A percentile compares a stretch with the other conserved stretches of the same genome.
Conservation (phyloP, 768 basidiomycete species). For the Tubosaeta sp. region DNA sequence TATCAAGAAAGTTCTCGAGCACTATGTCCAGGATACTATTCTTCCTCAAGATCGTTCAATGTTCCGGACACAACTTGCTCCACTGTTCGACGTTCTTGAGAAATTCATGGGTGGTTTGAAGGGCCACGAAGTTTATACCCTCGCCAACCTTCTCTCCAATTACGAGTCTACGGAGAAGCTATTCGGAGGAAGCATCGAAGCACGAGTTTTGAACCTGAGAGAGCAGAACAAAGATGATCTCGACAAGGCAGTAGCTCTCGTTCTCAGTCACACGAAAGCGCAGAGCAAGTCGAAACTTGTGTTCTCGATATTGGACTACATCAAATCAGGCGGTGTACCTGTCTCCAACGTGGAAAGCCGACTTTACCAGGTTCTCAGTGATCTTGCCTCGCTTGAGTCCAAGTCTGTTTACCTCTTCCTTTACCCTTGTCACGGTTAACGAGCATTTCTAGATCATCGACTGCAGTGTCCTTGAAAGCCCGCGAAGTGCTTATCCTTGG, state of each 20-base stretch:
- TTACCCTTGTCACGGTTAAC: conserved; percentile 2
- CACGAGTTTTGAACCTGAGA: conserved; percentile 82
- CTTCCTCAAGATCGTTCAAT: conserved; percentile 75
- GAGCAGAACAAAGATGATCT: conserved; percentile 92
- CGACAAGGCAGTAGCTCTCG: conserved; percentile 79
- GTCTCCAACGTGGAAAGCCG: conserved; percentile 71
- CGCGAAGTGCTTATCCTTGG: conserved; percentile 95
- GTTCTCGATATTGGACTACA: conserved; percentile 79
- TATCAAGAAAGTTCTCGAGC: conserved; percentile 82
- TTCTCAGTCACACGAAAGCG: conserved; percentile 94
- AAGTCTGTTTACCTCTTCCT: conserved; percentile 47
- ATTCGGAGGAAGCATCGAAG: conserved; percentile 93
- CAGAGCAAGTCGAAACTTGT: conserved; percentile 89
- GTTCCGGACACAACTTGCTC: conserved; percentile 67
- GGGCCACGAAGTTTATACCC: conserved; percentile 74
- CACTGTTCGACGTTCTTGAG: conserved; percentile 72
- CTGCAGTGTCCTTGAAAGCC: conserved; percentile 86
- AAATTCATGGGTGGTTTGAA: conserved; percentile 80
- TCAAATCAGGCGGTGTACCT: conserved; percentile 76
- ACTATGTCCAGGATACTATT: conserved; percentile 77
- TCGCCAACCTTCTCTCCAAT: conserved; percentile 70
- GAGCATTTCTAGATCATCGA: conserved; percentile 65
- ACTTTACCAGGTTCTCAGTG: conserved; percentile 73
- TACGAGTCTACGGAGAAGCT: conserved; percentile 88
- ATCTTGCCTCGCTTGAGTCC: conserved; percentile 82